phyloP scores from a whole-genome alignment of 176 grass and related monocot species.

The Calamus simplicifolius region DNA sequence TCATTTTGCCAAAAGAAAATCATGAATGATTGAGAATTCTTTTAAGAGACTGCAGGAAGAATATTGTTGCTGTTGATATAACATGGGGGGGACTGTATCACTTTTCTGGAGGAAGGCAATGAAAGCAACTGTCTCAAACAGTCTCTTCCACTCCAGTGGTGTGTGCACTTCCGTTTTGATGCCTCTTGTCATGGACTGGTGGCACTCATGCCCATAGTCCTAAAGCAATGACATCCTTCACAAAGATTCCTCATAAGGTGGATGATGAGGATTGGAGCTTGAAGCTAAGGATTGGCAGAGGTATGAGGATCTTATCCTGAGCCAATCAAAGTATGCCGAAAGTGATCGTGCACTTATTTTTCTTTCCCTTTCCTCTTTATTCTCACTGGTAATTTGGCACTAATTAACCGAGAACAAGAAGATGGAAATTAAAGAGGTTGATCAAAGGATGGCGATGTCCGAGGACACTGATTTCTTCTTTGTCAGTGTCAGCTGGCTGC shows the following conservation, averaged over 20 bases:
- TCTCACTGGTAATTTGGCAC: constrained; percentile 29
- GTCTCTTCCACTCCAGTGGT: too few relatives aligned
- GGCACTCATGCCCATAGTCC: too few relatives aligned
- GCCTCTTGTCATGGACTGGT: too few relatives aligned
- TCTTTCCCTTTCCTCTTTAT: constrained; percentile 82
- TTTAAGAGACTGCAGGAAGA: too few relatives aligned
- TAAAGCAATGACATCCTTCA: too few relatives aligned
- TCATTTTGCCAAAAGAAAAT: too few relatives aligned
- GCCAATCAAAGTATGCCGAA: constrained; percentile 73
- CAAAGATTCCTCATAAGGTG: constrained; percentile 14
- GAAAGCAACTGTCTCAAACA: too few relatives aligned
- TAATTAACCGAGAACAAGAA: neutral
- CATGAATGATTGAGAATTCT: too few relatives aligned
- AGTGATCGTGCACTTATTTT: constrained; percentile 39
- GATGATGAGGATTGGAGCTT: constrained; percentile 27
- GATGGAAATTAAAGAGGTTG: neutral
- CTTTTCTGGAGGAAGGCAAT: too few relatives aligned
- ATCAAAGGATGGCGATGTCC: neutral
- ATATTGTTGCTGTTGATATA: too few relatives aligned
- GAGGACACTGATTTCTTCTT: neutral
- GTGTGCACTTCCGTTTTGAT: too few relatives aligned
- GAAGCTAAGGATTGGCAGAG: constrained; percentile 23
- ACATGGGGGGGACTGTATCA: too few relatives aligned
- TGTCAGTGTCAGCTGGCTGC: constrained; percentile 16
- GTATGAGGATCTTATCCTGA: constrained; percentile 81